These are phyloP conservation scores for Forsythia viridissima DNA, from an alignment of 257 asterid genomes.

Conservation along the genomic window DNA sequence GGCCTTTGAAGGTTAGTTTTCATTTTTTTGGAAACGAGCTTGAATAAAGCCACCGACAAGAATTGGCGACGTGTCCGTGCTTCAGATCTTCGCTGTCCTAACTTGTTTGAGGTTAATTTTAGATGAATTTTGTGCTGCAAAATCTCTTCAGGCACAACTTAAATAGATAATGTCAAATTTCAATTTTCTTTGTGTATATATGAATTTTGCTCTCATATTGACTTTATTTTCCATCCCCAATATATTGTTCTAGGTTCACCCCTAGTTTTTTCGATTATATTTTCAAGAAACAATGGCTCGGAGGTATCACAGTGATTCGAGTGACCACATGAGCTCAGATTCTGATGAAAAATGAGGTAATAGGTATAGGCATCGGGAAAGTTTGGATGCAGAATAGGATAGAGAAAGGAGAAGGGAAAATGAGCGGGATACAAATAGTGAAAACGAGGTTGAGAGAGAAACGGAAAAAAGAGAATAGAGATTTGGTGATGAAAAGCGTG, in stretches of 20 bases:
- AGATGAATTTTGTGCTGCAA: background rate
- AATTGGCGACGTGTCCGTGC: no score
- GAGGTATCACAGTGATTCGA: conserved; percentile 30
- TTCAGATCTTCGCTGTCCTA: background rate
- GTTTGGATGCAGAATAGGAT: conserved; percentile 26
- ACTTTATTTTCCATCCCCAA: background rate
- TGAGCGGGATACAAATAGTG: conserved; percentile 25
- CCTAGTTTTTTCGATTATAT: background rate
- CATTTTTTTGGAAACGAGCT: no score
- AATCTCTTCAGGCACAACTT: no score
- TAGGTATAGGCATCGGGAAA: conserved; percentile 19
- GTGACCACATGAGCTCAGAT: conserved; percentile 20
- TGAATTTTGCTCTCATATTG: no score
- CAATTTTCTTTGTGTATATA: no score
- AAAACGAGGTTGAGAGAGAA: conserved; percentile 26
- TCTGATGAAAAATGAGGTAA: conserved; percentile 24
- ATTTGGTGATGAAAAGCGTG: conserved; percentile 9
- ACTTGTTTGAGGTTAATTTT: background rate
- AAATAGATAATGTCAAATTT: no score
- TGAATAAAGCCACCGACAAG: no score
- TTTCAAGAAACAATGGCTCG: conserved; percentile 27
- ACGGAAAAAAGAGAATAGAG: conserved; percentile 19
- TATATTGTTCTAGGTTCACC: background rate
- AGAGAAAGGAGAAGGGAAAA: conserved; percentile 20
- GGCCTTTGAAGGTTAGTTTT: no score